These are phyloP conservation scores for Saccharomyces mikatae DNA, from an alignment of 805 yeast species.

Conservation along the genomic window DNA sequence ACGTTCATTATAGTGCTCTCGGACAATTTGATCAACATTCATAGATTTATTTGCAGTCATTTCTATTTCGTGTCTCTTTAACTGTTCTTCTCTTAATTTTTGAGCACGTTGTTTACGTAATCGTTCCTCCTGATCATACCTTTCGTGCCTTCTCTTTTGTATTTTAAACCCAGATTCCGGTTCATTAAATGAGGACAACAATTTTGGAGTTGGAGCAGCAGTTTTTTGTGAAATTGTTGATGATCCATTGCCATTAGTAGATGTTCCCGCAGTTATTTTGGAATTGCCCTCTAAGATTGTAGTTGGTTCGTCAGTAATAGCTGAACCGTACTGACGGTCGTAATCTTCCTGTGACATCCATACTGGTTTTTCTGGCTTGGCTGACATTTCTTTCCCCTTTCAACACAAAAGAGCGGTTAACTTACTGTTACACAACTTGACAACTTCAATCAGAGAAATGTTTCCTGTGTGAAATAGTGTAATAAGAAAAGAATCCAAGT, in stretches of 20 bases:
- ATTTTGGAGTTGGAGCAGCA: neutral
- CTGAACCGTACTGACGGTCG: conserved; percentile 24
- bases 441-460: neutral
- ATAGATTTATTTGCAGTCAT: conserved; percentile 32
- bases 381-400: conserved; percentile 5
- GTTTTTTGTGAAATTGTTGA: neutral
- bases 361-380: conserved; percentile 30
- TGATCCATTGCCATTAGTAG: neutral
- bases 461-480: neutral
- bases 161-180: conserved; percentile 11
- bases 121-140: conserved; percentile 28
- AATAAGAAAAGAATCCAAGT: neutral
- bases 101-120: conserved; percentile 28
- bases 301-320: neutral
- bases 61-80: conserved; percentile 30
- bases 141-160: conserved; percentile 24
- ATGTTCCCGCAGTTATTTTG: neutral
- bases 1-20: conserved; percentile 79
- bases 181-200: neutral
- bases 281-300: neutral
- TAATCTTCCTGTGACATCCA: conserved; percentile 34
- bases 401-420: neutral
- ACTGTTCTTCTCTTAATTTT: conserved; percentile 27
- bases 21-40: conserved; percentile 57
- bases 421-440: neutral